Evolutionary conservation across 495 filamentous ascomycete species (phyloP), one percentile per base, ranked within the genome.

Genomic region (Penicillium mononematosum): DNA sequence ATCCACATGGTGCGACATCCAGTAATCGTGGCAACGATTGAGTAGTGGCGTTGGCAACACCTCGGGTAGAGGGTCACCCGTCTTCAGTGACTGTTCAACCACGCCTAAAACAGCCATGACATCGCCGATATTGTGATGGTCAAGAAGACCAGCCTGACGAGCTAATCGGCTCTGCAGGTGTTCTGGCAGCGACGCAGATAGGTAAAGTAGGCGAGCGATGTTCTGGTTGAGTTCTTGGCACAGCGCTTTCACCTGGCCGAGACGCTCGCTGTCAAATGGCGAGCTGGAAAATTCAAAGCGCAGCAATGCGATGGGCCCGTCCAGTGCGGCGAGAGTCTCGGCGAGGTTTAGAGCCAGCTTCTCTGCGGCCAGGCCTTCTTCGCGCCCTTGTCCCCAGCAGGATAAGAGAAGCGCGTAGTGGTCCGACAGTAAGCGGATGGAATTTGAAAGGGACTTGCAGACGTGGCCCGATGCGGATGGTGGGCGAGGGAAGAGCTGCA

Each of bases 401-500:
- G 76, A 75, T 8, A 79, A 62, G 19, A 79, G 66, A 2, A 79
- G 62, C 16, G 76, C 76, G 53, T 79, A 79, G 49, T 78, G 74
- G 50, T 78, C 75, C 0, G 74, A 74, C 4, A 78, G 42, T 2
- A 68, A 63, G 17, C 74, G 69, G 19, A 79, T 59, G 16, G 64
- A 55, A 16, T 70, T 67, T 0, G 77, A 75, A 5, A 79, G 65
- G 0, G 70, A 67, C 19, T 73, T 75, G 67, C 72, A 68, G 60
- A 77, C 57, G 50, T 79, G 77, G 16, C 64, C 61, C 14, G 73
- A 60, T 0, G 76, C 77, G 8, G 75, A 77, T 4, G 75, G 74
- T 3, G 77, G 77, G 8, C 66, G 67, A 11, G 77, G 77, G 54
- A 79, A 68, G 4, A 79, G 46, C 45, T 77, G 75, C 0, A 78